These are phyloP conservation scores for Endocladia muricata DNA, from an alignment of 31 red algal species.

Conservation along the genomic window DNA sequence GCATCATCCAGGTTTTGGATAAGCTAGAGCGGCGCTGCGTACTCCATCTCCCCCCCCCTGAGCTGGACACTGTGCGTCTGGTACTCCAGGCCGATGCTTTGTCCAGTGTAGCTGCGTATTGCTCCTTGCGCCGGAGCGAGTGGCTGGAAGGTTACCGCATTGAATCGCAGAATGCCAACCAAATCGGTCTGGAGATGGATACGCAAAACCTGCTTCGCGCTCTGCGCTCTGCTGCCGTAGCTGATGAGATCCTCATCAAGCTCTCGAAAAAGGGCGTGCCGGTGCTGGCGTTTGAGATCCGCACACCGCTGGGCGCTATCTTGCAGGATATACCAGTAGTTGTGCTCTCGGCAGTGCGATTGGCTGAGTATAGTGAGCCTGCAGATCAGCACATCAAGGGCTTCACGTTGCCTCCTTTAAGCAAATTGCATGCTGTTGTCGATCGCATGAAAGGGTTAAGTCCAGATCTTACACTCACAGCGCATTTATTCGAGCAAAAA, in stretches of 20 bases:
- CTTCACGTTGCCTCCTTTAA: constrained; percentile 61
- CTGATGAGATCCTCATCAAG: constrained; percentile 70
- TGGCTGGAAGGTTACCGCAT: constrained; percentile 82
- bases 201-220: constrained; percentile 63
- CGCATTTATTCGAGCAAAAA: constrained; percentile 24
- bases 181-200: constrained; percentile 83
- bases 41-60: constrained; percentile 59
- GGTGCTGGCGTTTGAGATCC: constrained; percentile 82
- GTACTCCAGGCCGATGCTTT: constrained; percentile 44
- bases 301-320: constrained; percentile 63
- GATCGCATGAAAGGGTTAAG: constrained; percentile 78
- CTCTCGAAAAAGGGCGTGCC: constrained; percentile 79
- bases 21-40: constrained; percentile 58
- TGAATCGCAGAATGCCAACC: constrained; percentile 66
- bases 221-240: constrained; percentile 65
- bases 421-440: constrained; percentile 56
- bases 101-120: constrained; percentile 37
- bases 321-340: constrained; percentile 81
- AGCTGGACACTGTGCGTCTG: constrained; percentile 49
- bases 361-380: constrained; percentile 64
- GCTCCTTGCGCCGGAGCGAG: constrained; percentile 13
- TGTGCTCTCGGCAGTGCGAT: constrained; percentile 60
- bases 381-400: constrained; percentile 36
- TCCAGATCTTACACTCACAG: constrained; percentile 29
- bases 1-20: constrained; percentile 54